Conservation (phyloP, 306 rosid species). For the Clitoria ternatea region DNA sequence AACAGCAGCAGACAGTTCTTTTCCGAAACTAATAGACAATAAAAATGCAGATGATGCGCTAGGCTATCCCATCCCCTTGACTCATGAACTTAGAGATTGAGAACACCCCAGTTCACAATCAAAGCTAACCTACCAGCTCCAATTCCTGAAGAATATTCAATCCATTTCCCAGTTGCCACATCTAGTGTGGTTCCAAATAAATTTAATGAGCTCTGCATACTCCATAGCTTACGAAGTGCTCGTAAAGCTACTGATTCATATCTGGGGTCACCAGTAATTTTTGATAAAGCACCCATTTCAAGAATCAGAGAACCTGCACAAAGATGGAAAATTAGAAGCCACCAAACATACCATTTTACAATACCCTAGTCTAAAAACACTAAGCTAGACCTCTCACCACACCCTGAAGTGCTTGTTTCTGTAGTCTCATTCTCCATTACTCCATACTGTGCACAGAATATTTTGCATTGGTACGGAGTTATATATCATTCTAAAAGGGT, state of each 20-base stretch:
- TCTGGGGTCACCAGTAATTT: slow-evolving; percentile 77
- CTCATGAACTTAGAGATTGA: background rate
- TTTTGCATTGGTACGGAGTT: slow-evolving; percentile 74
- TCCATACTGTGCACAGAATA: slow-evolving; percentile 92
- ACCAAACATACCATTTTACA: slow-evolving; percentile 22
- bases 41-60: slow-evolving; percentile 2
- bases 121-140: slow-evolving; percentile 73
- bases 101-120: background rate
- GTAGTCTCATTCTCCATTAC: slow-evolving; percentile 97
- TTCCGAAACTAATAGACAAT: slow-evolving; percentile 16
- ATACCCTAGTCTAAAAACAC: slow-evolving; percentile 38
- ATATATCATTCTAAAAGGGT: slow-evolving; percentile 59
- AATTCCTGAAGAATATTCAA: slow-evolving; percentile 87
- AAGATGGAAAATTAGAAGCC: slow-evolving; percentile 29
- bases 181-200: slow-evolving; percentile 92
- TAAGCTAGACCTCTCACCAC: slow-evolving; percentile 84
- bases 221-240: slow-evolving; percentile 87
- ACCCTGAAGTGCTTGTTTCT: slow-evolving; percentile 97
- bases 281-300: slow-evolving; percentile 98
- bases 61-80: slow-evolving; percentile 5
- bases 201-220: slow-evolving; percentile 85
- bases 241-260: slow-evolving; percentile 84
- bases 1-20: background rate
- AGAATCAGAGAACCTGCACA: slow-evolving; percentile 88
- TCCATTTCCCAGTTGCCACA: slow-evolving; percentile 86